Conservation (phyloP, 2,329 filamentous ascomycete genomes). For the Hymenoscyphus linearis region DNA sequence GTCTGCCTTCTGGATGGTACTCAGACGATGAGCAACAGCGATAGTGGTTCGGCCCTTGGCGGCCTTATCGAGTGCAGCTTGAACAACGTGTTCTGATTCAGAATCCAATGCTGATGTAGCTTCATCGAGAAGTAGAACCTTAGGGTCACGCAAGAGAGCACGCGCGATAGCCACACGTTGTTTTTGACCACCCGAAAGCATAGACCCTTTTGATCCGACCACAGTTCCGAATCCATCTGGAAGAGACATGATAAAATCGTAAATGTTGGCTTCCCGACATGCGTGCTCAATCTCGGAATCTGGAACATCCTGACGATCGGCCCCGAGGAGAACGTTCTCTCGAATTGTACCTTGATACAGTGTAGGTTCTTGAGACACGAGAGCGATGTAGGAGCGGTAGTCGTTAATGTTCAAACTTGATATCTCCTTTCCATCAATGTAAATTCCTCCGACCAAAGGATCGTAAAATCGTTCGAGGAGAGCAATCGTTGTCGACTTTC, state of each 20-base stretch:
- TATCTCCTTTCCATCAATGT: constrained; percentile 79
- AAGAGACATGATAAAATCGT: constrained; percentile 54
- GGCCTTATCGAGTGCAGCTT: constrained; percentile 74
- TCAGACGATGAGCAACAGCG: constrained; percentile 85
- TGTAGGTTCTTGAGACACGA: constrained; percentile 92
- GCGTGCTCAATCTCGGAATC: constrained; percentile 72
- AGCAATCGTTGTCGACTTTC: constrained; percentile 90
- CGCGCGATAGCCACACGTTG: constrained; percentile 88
- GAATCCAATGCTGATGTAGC: constrained; percentile 73
- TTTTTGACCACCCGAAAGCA: constrained; percentile 88
- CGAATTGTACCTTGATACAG: constrained; percentile 88
- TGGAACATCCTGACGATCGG: constrained; percentile 57
- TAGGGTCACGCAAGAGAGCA: constrained; percentile 84
- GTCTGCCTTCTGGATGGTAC: constrained; percentile 91
- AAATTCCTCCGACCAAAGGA: constrained; percentile 72
- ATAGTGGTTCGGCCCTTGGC: constrained; percentile 85
- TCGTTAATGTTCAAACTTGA: constrained; percentile 75
- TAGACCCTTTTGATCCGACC: constrained; percentile 79
- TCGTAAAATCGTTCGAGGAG: constrained; percentile 94
- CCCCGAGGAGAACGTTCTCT: constrained; percentile 84
- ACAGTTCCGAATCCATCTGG: constrained; percentile 82
- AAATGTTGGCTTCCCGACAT: constrained; percentile 83
- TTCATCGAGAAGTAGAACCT: constrained; percentile 78
- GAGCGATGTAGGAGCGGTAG: constrained; percentile 76
- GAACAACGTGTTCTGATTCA: constrained; percentile 73